Percentiles rank a stretch among this genome's conserved stretches.
These are phyloP conservation scores for Buddleja alternifolia DNA, from an alignment of 257 asterid species.

Conservation along the genomic window DNA sequence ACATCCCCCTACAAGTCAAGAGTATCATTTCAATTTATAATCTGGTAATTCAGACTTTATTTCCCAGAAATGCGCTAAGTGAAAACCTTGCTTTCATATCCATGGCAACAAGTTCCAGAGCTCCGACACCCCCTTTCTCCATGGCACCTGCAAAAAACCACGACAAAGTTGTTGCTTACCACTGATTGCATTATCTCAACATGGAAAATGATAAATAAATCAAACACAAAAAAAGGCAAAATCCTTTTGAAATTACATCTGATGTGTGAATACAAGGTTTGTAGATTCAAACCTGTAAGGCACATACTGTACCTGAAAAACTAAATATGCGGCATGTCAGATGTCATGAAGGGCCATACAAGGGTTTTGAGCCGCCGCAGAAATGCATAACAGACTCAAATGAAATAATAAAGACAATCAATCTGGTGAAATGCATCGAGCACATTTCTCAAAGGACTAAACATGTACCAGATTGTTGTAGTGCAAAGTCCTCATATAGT, in stretches of 20 bases:
- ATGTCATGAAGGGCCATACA: constrained; percentile 16
- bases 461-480: constrained; percentile 3
- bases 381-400: constrained; percentile 22
- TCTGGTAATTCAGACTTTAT: constrained; percentile 21
- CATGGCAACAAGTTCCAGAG: constrained; percentile 99
- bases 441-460: constrained; percentile 15
- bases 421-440: constrained; percentile 24
- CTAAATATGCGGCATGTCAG: background rate
- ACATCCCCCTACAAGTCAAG: constrained; percentile 84
- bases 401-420: constrained; percentile 18
- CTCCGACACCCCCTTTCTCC: constrained; percentile 99
- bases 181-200: constrained; percentile 19
- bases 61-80: constrained; percentile 25
- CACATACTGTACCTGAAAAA: constrained; percentile 23
- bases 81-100: constrained; percentile 98
- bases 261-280: background rate
- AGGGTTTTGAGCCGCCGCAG: constrained; percentile 3
- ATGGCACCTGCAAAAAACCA: constrained; percentile 64
- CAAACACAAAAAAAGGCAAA: background rate
- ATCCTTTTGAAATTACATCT: constrained; percentile 13
- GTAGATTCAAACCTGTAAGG: constrained; percentile 7
- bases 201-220: constrained; percentile 3
- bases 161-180: constrained; percentile 16
- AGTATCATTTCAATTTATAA: constrained; percentile 26
- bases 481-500: background rate